These are phyloP conservation scores for Kodamaea leandrae DNA, from an alignment of 805 yeast genomes.

Conservation along the genomic window DNA sequence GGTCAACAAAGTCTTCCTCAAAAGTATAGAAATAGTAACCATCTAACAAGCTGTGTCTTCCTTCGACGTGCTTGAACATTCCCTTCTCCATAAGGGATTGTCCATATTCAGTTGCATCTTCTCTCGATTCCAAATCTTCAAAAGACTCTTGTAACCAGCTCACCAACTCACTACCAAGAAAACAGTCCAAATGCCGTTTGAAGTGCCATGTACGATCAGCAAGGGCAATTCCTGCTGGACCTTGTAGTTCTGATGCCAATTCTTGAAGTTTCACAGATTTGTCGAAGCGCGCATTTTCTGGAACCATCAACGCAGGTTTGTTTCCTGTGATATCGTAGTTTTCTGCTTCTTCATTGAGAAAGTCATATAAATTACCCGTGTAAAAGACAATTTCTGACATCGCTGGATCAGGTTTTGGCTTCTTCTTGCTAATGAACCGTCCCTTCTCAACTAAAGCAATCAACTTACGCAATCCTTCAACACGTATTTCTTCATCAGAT, in stretches of 20 bases:
- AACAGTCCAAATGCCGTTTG: conserved; percentile 71
- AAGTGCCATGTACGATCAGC: conserved; percentile 91
- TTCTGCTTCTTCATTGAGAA: conserved; percentile 50
- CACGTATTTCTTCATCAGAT: conserved; percentile 79
- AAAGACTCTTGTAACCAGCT: conserved; percentile 80
- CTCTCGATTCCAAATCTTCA: conserved; percentile 75
- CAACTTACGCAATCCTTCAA: conserved; percentile 82
- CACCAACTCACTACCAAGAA: conserved; percentile 82
- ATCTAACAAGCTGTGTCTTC: conserved; percentile 80
- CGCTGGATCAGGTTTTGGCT: conserved; percentile 56
- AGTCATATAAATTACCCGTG: conserved; percentile 77
- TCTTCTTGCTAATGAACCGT: conserved; percentile 38
- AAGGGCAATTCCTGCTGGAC: conserved; percentile 60
- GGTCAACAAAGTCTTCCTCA: conserved; percentile 49
- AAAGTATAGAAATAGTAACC: conserved; percentile 90
- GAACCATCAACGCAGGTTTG: conserved; percentile 33
- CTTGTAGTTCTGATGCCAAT: conserved; percentile 66
- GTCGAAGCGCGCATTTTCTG: conserved; percentile 40
- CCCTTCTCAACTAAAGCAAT: conserved; percentile 62
- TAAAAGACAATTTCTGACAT: conserved; percentile 67
- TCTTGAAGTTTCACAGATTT: conserved; percentile 49
- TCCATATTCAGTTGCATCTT: conserved; percentile 80
- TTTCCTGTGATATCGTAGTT: conserved; percentile 37
- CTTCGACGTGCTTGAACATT: conserved; percentile 76
- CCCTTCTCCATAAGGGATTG: conserved; percentile 71